Conservation (phyloP, 345 rosid species). For the Erysimum cheiranthoides region DNA sequence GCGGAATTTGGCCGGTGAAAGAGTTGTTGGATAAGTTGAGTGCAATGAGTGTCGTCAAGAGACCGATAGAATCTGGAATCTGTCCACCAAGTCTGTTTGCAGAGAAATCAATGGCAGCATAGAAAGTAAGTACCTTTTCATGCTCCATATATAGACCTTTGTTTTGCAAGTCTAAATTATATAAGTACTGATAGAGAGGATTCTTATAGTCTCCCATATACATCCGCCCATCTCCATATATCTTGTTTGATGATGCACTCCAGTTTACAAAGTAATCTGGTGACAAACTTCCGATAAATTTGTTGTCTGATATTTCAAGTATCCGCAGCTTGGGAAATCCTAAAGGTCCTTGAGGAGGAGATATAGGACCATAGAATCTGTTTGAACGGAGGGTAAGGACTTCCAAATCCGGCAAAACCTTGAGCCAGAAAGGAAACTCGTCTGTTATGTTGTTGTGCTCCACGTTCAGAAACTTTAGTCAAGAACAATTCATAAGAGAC, state of each 20-base stretch:
- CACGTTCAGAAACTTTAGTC: background rate
- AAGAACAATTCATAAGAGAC: slow-evolving; percentile 1
- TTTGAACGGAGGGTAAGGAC: slow-evolving; percentile 5
- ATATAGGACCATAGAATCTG: background rate
- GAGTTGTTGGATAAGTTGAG: slow-evolving; percentile 17
- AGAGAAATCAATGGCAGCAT: background rate
- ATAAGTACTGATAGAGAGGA: background rate
- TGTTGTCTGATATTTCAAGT: slow-evolving; percentile 4
- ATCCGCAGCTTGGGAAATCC: background rate
- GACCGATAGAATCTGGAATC: slow-evolving; percentile 15
- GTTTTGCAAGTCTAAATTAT: background rate
- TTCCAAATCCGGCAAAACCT: background rate
- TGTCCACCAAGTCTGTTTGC: background rate
- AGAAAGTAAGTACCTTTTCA: background rate
- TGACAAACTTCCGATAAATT: background rate
- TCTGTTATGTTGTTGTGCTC: background rate
- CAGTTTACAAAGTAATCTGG: background rate
- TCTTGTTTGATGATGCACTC: background rate
- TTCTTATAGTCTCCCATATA: slow-evolving; percentile 13
- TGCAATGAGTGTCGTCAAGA: background rate
- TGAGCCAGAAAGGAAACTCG: slow-evolving; percentile 5
- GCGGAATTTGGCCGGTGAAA: background rate
- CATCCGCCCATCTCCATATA: background rate
- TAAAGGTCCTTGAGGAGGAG: background rate
- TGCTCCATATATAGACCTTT: slow-evolving; percentile 4